phyloP scores from a whole-genome alignment of 805 yeast species.

The Wickerhamomyces subpelliculosus region DNA sequence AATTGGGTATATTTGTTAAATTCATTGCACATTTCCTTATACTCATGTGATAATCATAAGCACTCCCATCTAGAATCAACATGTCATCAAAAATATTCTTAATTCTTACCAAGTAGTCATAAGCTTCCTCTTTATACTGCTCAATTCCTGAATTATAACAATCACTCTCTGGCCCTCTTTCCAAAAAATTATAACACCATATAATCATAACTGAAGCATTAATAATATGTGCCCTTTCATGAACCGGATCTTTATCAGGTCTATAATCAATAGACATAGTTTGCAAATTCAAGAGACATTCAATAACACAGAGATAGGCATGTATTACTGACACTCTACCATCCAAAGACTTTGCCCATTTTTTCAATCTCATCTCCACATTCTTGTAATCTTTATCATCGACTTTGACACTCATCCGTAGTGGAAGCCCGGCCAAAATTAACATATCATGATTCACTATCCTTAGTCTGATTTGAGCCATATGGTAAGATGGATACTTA shows the following conservation, averaged over 20 bases:
- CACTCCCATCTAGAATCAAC: not conserved
- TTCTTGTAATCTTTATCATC: slow-evolving; percentile 37
- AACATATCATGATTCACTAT: slow-evolving; percentile 67
- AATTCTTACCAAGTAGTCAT: slow-evolving; percentile 18
- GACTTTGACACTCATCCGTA: slow-evolving; percentile 59
- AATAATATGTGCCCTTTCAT: slow-evolving; percentile 25
- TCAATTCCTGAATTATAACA: not conserved
- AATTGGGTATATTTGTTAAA: not conserved
- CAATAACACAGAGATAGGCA: slow-evolving; percentile 48
- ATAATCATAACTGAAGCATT: slow-evolving; percentile 23
- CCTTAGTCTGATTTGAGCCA: slow-evolving; percentile 59
- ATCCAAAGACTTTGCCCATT: slow-evolving; percentile 23
- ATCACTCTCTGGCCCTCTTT: slow-evolving; percentile 35
- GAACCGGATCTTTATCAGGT: slow-evolving; percentile 42
- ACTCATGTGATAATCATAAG: slow-evolving; percentile 5
- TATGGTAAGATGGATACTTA: slow-evolving; percentile 55
- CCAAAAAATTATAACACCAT: slow-evolving; percentile 41
- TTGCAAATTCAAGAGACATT: slow-evolving; percentile 42
- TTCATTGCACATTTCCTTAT: slow-evolving; percentile 6
- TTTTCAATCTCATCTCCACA: slow-evolving; percentile 35
- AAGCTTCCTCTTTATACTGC: slow-evolving; percentile 29
- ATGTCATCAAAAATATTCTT: slow-evolving; percentile 26
- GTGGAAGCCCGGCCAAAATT: slow-evolving; percentile 68
- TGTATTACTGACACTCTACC: slow-evolving; percentile 50
- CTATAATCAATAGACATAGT: slow-evolving; percentile 30